Conservation (phyloP, 2,329 filamentous ascomycete genomes). For the Cladobotryum mycophilum region DNA sequence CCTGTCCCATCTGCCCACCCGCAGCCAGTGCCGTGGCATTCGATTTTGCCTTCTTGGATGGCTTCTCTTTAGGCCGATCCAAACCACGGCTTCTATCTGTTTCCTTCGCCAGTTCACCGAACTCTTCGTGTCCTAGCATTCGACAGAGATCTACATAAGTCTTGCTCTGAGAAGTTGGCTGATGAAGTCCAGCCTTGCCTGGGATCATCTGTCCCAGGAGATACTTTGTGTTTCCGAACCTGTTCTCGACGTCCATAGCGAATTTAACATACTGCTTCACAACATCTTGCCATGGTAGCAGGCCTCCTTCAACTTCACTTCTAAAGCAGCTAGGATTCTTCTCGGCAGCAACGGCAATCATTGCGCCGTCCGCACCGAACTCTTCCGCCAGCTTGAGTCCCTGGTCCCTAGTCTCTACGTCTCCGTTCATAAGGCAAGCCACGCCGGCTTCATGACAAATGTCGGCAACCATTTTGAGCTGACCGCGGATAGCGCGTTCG, state of each 20-base stretch:
- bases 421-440: conserved; percentile 92
- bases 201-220: conserved; percentile 79
- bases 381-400: conserved; percentile 66
- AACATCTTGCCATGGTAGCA: conserved; percentile 69
- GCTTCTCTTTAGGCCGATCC: conserved; percentile 38
- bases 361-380: conserved; percentile 85
- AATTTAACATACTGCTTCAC: conserved; percentile 68
- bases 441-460: conserved; percentile 81
- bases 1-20: conserved; percentile 39
- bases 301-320: conserved; percentile 58
- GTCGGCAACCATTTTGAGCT: conserved; percentile 75
- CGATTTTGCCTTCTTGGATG: conserved; percentile 23
- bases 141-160: conserved; percentile 66
- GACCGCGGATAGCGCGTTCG: conserved; percentile 78
- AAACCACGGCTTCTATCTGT: conserved; percentile 60
- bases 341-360: conserved; percentile 94
- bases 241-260: conserved; percentile 73
- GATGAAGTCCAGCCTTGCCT: conserved; percentile 63
- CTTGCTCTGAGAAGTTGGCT: conserved; percentile 56
- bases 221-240: conserved; percentile 90
- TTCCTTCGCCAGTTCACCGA: conserved; percentile 57
- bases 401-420: conserved; percentile 70
- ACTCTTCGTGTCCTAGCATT: conserved; percentile 55
- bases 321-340: conserved; percentile 87
- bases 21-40: conserved; percentile 42